Base-by-base conservation (phyloP, 148 eudicot species). In the Amaranthus cruentus region DNA sequence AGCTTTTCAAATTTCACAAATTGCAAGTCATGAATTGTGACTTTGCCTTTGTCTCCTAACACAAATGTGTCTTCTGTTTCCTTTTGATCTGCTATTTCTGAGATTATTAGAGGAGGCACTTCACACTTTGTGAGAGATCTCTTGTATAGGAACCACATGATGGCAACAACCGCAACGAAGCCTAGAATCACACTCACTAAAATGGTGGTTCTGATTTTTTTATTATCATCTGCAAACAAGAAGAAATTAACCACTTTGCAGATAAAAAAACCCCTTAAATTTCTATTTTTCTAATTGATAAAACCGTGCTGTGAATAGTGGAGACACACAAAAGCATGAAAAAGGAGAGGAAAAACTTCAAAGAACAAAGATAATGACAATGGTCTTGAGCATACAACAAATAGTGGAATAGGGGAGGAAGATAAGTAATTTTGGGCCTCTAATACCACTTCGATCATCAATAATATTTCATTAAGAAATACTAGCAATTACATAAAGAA, bases 11-110 rank as follows among this genome's bases (percentile, higher is more conserved):
- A 58, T 44, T 60, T 66, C 47, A 72, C 49, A 42, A 72, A 18
- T 13, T 65, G 75, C 12, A 72, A 47, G 46, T 72, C 75, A 15
- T 72, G 66, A 7, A 72, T 46, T 72, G 58, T 72, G 8, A 43
- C 9, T 47, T 38, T 68, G 71, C 46, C 5, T 18, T 65, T 13
- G 6, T 46, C n/a, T 1, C 51, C 14, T 28, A 9, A 28, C 51
- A 65, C 14, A 18, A 2, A 12, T 21, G 46, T 63, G 51, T 55
- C 57, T 70, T 50, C 13, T 6, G 55, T 51, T 70, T 70, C n/a
- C 13, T 62, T 43, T 70, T 52, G 44, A 6, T 51, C 42, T 52
- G 12, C 47, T 46, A 51, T 2, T 66, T 6, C 57, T 18, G 47
- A 9, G 28, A 14, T 55, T 47, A 52, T 62, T 43, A 42, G 38